phyloP scores from a whole-genome alignment of 2,329 filamentous ascomycete genomes.

The Diaporthe citrichinensis region DNA sequence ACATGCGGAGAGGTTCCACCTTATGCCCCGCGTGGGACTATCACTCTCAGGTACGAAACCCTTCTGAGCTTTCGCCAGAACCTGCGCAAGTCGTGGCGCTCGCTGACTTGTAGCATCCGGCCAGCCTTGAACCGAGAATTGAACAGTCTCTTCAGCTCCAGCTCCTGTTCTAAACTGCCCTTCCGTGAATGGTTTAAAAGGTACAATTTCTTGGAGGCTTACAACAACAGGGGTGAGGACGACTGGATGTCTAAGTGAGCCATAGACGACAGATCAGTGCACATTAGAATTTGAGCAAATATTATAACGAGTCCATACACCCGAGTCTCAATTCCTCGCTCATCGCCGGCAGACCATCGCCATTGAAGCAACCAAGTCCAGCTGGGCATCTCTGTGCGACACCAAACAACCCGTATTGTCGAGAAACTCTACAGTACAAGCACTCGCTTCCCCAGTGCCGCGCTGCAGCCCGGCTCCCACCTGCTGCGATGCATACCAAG shows the following conservation, averaged over 20 bases:
- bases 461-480: too few species aligned
- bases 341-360: too few species aligned
- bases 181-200: slow-evolving; percentile 4
- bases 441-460: too few species aligned
- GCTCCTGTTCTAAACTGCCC: neutral
- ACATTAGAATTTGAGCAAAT: neutral
- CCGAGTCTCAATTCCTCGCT: too few species aligned
- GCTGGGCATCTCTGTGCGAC: too few species aligned
- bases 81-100: neutral
- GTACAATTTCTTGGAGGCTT: neutral
- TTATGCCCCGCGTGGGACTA: neutral
- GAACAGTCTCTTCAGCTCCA: neutral
- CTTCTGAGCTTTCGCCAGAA: neutral
- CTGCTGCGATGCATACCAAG: too few species aligned
- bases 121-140: neutral
- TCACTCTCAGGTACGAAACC: neutral
- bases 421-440: too few species aligned
- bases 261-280: neutral
- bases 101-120: neutral
- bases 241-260: slow-evolving; percentile 1
- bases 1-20: neutral
- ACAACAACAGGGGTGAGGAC: neutral
- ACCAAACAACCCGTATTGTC: too few species aligned
- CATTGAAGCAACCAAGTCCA: too few species aligned
- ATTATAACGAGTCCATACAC: too few species aligned